Percentiles rank a stretch among this genome's conserved stretches.
These are phyloP conservation scores for Rhizophora apiculata DNA, from an alignment of 345 rosid species.

Conservation along the genomic window DNA sequence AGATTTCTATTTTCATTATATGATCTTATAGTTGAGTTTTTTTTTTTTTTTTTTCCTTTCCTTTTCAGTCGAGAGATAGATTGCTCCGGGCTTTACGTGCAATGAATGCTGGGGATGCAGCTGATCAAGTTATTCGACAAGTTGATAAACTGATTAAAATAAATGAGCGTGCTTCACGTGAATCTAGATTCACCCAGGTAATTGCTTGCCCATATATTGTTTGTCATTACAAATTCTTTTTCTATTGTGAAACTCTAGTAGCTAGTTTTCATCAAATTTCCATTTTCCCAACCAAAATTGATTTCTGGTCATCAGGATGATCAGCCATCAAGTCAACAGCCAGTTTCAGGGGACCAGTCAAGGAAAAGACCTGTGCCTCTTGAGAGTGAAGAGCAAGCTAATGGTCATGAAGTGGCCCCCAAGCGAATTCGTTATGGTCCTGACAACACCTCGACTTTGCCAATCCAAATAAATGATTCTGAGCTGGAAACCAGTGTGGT, in stretches of 20 bases:
- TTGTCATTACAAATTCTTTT: background rate
- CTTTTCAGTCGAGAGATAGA: slow-evolving; percentile 78
- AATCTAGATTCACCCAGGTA: slow-evolving; percentile 69
- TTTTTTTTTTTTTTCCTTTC: slow-evolving; percentile 6
- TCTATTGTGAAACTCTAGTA: slow-evolving; percentile 1
- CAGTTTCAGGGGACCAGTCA: slow-evolving; percentile 48
- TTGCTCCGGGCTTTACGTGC: slow-evolving; percentile 71
- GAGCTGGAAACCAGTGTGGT: slow-evolving; percentile 44
- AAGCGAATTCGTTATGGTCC: slow-evolving; percentile 60
- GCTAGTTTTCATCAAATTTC: background rate
- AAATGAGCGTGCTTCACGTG: slow-evolving; percentile 85
- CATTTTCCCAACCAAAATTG: slow-evolving; percentile 1
- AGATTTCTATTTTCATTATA: background rate
- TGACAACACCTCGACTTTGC: slow-evolving; percentile 32
- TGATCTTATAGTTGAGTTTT: slow-evolving; percentile 9
- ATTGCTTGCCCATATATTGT: slow-evolving; percentile 4
- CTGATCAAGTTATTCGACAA: slow-evolving; percentile 91
- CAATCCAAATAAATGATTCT: slow-evolving; percentile 47
- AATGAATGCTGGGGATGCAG: slow-evolving; percentile 95
- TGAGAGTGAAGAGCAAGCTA: slow-evolving; percentile 56
- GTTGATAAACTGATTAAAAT: slow-evolving; percentile 78
- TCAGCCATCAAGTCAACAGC: slow-evolving; percentile 51
- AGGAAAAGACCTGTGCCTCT: slow-evolving; percentile 66
- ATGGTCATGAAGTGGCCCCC: slow-evolving; percentile 52
- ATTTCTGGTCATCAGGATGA: slow-evolving; percentile 58